These are phyloP conservation scores for Xerocomus brunneocitrinus DNA, from an alignment of 768 basidiomycete genomes.

Conservation along the genomic window DNA sequence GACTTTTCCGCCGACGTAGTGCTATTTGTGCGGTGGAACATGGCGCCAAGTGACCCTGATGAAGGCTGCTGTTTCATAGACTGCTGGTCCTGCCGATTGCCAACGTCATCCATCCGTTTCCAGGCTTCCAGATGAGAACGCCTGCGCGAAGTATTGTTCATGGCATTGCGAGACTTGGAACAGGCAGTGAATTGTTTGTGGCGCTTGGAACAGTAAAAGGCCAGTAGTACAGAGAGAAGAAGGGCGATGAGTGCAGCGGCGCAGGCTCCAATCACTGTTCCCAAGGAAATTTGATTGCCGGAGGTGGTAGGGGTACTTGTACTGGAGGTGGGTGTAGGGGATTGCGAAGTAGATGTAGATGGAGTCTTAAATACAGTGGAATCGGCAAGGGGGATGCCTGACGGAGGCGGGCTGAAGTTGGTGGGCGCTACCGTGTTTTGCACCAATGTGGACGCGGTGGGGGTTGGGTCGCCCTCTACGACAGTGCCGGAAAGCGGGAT, in stretches of 20 bases:
- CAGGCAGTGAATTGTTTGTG: slow-evolving; percentile 18
- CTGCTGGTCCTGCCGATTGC: slow-evolving; percentile 44
- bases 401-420: background rate
- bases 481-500: slow-evolving; percentile 22
- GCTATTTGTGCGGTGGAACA: slow-evolving; percentile 60
- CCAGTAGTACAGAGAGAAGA: slow-evolving; percentile 44
- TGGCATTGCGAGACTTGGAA: slow-evolving; percentile 36
- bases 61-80: slow-evolving; percentile 39
- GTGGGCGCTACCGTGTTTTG: slow-evolving; percentile 14
- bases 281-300: slow-evolving; percentile 25
- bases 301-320: slow-evolving; percentile 11
- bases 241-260: slow-evolving; percentile 54
- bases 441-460: slow-evolving; percentile 22
- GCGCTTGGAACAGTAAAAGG: slow-evolving; percentile 51
- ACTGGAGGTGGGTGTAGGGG: slow-evolving; percentile 10
- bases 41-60: slow-evolving; percentile 45
- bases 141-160: slow-evolving; percentile 42
- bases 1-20: slow-evolving; percentile 47
- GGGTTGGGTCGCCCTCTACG: slow-evolving; percentile 20
- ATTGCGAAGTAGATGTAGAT: background rate
- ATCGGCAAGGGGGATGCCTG: slow-evolving; percentile 15
- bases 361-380: background rate
- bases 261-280: slow-evolving; percentile 60
- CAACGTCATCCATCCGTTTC: slow-evolving; percentile 53
- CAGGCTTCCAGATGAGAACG: slow-evolving; percentile 45